Base-by-base conservation (phyloP, 2,329 filamentous ascomycete genomes). In the Pezicula neosporulosa region DNA sequence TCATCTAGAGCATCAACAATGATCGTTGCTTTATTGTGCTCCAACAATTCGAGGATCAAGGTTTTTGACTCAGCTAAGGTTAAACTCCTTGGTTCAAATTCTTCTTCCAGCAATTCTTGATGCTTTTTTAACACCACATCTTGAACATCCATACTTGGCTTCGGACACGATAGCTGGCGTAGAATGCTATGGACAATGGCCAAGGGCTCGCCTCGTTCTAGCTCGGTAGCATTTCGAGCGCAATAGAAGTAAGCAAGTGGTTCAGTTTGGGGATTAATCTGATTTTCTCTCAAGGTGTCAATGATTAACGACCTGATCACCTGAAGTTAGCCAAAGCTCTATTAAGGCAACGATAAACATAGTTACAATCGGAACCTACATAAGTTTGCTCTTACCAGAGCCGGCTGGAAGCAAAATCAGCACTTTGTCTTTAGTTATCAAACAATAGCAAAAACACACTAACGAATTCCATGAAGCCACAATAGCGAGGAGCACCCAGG, bases 321-420 rank as follows among this genome's bases (percentile, higher is more conserved):
- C 8, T 41, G 41, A 10, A n/a, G 5, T 21, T 21, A 5, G 21
- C 21, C 21, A 21, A 5, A 21, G 21, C 5, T 21, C 21, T 21
- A 21, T 21, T 21, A 21, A 21, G 5, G 21, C 5, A 21, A 21
- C 21, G 21, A 50, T 8, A 18, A 16, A 54, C 46, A 51, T 33
- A 43, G 51, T 39, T 3, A 51, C 44, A 16, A 21, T 48, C 21
- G 48, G 13, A n/a, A n/a, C 37, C 19, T 39, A 39, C 35, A 62
- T 52, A 21, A 68, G 57, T 49, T 65, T 67, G 55, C 57, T 70
- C 52, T 70, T 68, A 3, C 66, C 61, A 48, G 62, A 66, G n/a
- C 66, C 66, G 16, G 60, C 37, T 39, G 19, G 13, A 39, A 39
- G 3, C 9, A 7, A 7, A 39, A 19, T n/a, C 6, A 13, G 37